Conservation (phyloP, 116 monocot genomes). For the Cymodocea nodosa region DNA sequence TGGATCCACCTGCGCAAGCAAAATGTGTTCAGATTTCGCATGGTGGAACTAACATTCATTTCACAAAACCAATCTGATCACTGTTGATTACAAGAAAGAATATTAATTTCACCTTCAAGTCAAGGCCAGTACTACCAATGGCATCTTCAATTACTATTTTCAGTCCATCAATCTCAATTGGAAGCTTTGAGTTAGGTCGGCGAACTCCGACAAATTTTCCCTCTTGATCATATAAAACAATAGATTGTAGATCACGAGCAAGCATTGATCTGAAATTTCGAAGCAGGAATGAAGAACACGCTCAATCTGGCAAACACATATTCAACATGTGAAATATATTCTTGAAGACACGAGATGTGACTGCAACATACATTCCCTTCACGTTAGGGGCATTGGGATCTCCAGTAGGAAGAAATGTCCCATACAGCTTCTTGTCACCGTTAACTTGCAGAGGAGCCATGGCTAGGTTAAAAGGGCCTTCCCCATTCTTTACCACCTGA, state of each 20-base stretch:
- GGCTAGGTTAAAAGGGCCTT: conserved; percentile 89
- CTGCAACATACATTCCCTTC: conserved; percentile 75
- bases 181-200: conserved; percentile 70
- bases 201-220: conserved; percentile 92
- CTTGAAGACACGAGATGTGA: neutral
- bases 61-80: no score
- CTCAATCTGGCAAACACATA: neutral
- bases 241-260: conserved; percentile 88
- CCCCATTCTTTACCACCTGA: conserved; percentile 67
- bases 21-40: neutral
- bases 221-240: conserved; percentile 76
- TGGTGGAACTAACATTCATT: no score
- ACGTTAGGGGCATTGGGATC: conserved; percentile 55
- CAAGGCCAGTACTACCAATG: conserved; percentile 90
- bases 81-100: neutral
- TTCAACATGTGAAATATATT: neutral
- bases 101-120: conserved; percentile 50
- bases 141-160: conserved; percentile 90
- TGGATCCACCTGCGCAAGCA: conserved; percentile 56
- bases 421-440: conserved; percentile 89
- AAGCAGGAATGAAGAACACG: neutral
- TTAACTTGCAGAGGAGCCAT: conserved; percentile 65
- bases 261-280: conserved; percentile 74
- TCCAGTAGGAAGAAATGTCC: conserved; percentile 72
- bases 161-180: conserved; percentile 76